Evolutionary conservation across 306 rosid genomes (phyloP).

Genomic region (Malus asiatica): DNA sequence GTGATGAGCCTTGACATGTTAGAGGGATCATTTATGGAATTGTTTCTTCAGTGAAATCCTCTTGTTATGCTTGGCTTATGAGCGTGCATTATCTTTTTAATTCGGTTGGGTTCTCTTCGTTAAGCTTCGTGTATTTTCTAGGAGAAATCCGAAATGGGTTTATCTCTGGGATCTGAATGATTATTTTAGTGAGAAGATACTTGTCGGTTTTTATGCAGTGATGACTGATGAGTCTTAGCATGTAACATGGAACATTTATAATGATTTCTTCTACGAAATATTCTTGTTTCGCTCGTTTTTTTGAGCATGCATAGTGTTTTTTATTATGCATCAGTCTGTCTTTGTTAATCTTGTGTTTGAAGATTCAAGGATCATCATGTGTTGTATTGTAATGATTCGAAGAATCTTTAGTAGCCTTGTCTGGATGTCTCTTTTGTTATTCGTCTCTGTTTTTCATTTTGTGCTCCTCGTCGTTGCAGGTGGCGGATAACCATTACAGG

Average conservation of each 20-base stretch:
- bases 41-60: conserved; percentile 41
- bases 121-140: not conserved
- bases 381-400: not conserved
- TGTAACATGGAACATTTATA: conserved; percentile 22
- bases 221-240: conserved; percentile 33
- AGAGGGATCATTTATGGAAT: not conserved
- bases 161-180: not conserved
- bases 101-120: not conserved
- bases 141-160: not conserved
- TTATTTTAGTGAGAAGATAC: not conserved
- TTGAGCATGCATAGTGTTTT: conserved; percentile 14
- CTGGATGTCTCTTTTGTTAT: not conserved
- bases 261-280: conserved; percentile 38
- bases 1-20: not conserved
- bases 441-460: not conserved
- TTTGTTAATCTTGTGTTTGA: not conserved
- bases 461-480: conserved; percentile 25
- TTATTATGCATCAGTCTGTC: not conserved
- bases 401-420: not conserved
- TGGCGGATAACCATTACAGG: conserved; percentile 62
- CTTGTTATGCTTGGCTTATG: conserved; percentile 72
- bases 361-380: not conserved
- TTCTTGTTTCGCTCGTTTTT: conserved; percentile 57
- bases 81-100: conserved; percentile 6
- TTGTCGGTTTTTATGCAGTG: conserved; percentile 13